Evolutionary conservation across 2,329 filamentous ascomycete species (phyloP).

Genomic region (Verticillium tricorpus): DNA sequence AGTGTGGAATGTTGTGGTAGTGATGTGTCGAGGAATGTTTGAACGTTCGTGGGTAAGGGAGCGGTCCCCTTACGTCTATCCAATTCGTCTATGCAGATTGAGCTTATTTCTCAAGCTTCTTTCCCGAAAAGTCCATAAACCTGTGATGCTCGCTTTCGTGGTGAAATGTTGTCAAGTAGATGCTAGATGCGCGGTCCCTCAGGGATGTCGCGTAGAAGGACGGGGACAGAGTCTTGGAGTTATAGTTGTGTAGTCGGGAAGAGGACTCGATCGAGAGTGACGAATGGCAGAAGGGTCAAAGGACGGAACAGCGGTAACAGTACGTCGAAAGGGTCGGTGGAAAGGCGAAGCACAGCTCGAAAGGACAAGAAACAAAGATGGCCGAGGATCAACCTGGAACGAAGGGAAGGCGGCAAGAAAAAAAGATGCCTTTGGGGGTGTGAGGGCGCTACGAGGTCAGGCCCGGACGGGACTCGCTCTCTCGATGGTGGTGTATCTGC

Average conservation of each 20-base stretch:
- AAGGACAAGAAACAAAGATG: slow-evolving; percentile 26
- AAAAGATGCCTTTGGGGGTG: slow-evolving; percentile 1
- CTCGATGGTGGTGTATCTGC: not conserved
- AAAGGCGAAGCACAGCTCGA: slow-evolving; percentile 13
- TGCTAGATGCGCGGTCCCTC: not conserved
- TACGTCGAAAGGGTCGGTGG: slow-evolving; percentile 4
- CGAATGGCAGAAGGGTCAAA: slow-evolving; percentile 5
- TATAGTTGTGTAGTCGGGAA: slow-evolving; percentile 10
- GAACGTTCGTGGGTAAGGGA: slow-evolving; percentile 5
- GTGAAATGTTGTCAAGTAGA: slow-evolving; percentile 4
- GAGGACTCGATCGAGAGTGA: slow-evolving; percentile 10
- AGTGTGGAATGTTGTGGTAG: not conserved
- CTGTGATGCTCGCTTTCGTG: not conserved
- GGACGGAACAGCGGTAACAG: slow-evolving; percentile 1
- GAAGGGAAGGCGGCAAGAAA: slow-evolving; percentile 32
- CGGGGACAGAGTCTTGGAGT: slow-evolving; percentile 1
- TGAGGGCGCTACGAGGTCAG: not conserved
- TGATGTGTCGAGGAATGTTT: not conserved
- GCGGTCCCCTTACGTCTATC: slow-evolving; percentile 8
- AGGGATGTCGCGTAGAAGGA: not conserved
- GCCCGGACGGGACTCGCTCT: not conserved
- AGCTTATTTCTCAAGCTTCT: slow-evolving; percentile 12
- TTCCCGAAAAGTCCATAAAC: slow-evolving; percentile 1
- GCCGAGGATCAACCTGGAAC: slow-evolving; percentile 58
- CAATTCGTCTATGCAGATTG: slow-evolving; percentile 8